These are phyloP conservation scores for Baffinella frigidus DNA, from an alignment of 208 protist species.

Conservation along the genomic window DNA sequence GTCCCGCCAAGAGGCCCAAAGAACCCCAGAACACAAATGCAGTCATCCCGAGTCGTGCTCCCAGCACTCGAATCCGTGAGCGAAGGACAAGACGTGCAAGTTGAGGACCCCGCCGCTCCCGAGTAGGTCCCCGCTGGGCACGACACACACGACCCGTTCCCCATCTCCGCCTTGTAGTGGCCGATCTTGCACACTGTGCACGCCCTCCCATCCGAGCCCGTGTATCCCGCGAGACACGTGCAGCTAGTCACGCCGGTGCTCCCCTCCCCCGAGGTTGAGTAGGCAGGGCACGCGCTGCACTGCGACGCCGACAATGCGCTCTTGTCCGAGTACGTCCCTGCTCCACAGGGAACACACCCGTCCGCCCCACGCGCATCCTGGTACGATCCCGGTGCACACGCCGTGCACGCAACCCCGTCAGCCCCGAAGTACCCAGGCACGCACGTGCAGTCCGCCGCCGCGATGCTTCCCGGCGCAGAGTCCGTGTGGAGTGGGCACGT, in stretches of 20 bases:
- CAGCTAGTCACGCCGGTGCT: not conserved
- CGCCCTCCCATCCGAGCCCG: not conserved
- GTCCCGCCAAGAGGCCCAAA: not conserved
- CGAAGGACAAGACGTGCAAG: too few relatives aligned
- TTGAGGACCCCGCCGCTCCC: too few relatives aligned
- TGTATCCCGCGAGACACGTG: not conserved
- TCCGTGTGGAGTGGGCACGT: not conserved
- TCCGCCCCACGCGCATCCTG: not conserved
- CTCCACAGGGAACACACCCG: not conserved
- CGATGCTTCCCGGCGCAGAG: not conserved
- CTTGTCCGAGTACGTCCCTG: conserved; percentile 22
- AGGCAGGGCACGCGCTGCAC: not conserved
- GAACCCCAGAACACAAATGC: not conserved
- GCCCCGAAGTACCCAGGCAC: not conserved
- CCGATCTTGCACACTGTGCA: not conserved
- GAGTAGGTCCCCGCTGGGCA: conserved; percentile 4
- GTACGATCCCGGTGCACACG: conserved; percentile 3
- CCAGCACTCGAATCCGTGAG: too few relatives aligned
- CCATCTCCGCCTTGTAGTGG: not conserved
- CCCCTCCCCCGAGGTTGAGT: not conserved
- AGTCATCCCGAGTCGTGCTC: not conserved
- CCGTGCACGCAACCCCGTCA: not conserved
- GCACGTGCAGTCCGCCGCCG: not conserved
- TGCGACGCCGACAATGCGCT: too few relatives aligned
- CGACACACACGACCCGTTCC: not conserved